Percentiles rank a stretch among this genome's conserved stretches.
phyloP scores from a whole-genome alignment of 78 protist genomes.

The Dictyostelium citrinum region DNA sequence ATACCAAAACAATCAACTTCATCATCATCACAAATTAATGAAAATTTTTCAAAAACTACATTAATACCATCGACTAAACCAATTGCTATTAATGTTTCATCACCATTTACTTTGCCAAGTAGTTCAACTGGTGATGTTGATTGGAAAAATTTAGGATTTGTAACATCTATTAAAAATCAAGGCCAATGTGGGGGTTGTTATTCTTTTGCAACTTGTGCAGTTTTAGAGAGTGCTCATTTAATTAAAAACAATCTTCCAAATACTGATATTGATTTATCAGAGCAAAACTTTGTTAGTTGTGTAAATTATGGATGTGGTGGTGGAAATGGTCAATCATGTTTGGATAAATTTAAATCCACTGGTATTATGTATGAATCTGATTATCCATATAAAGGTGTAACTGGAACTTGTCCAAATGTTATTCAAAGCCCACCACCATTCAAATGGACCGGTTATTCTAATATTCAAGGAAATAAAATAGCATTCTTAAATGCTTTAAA shows the following conservation, averaged over 20 bases:
- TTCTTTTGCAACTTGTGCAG: background rate
- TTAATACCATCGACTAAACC: background rate
- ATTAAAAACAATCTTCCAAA: background rate
- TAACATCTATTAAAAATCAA: constrained; percentile 65
- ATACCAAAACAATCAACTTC: background rate
- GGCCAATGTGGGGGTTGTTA: constrained; percentile 48
- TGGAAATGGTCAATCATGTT: constrained; percentile 16
- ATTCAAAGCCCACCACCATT: background rate
- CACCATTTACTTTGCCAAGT: background rate
- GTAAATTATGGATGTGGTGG: constrained; percentile 44
- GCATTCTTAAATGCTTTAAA: constrained; percentile 1
- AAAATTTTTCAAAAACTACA: background rate
- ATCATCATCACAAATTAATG: background rate
- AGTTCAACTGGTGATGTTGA: constrained; percentile 22
- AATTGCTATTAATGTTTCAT: background rate
- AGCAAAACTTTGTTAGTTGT: constrained; percentile 48
- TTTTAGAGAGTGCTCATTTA: constrained; percentile 16
- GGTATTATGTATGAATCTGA: constrained; percentile 1
- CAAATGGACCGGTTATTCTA: constrained; percentile 23
- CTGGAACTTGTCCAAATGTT: background rate
- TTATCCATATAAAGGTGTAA: background rate
- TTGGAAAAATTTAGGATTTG: constrained; percentile 79
- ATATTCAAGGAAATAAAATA: background rate
- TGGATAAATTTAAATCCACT: background rate
- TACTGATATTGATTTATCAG: constrained; percentile 7